These are phyloP conservation scores for Trypanosoma lewisi DNA, from an alignment of 208 protist species.

Conservation along the genomic window DNA sequence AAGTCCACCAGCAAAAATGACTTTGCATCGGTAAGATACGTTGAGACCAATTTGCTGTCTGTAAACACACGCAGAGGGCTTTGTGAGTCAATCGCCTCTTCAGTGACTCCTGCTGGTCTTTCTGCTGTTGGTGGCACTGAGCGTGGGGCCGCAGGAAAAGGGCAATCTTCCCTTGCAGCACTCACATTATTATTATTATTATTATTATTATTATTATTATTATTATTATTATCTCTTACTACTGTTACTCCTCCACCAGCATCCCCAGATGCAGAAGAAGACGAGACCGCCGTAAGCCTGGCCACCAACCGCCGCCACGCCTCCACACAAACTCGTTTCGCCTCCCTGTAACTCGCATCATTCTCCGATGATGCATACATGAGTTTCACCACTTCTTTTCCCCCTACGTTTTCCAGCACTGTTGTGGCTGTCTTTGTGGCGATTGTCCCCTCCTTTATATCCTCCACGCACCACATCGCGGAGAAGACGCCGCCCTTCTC, in stretches of 20 bases:
- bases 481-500: slow-evolving; percentile 43
- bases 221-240: neutral
- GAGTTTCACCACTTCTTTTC: slow-evolving; percentile 26
- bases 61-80: slow-evolving; percentile 27
- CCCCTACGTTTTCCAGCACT: slow-evolving; percentile 27
- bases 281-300: neutral
- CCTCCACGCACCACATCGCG: slow-evolving; percentile 45
- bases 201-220: too few species aligned
- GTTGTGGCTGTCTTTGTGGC: slow-evolving; percentile 24
- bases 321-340: slow-evolving; percentile 28
- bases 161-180: neutral
- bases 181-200: too few species aligned
- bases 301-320: slow-evolving; percentile 23
- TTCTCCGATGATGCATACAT: slow-evolving; percentile 29
- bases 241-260: neutral
- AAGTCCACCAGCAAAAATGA: slow-evolving; percentile 37
- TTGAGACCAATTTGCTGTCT: slow-evolving; percentile 26
- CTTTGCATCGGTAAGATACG: slow-evolving; percentile 11
- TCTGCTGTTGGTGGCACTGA: neutral
- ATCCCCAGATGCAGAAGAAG: neutral
- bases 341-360: slow-evolving; percentile 10
- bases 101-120: neutral
- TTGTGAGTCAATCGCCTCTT: neutral
- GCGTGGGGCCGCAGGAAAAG: neutral
- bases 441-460: slow-evolving; percentile 36